Evolutionary conservation across 495 filamentous ascomycete species (phyloP), one percentile per base, ranked within the genome.

Genomic region (Podospora comata): DNA sequence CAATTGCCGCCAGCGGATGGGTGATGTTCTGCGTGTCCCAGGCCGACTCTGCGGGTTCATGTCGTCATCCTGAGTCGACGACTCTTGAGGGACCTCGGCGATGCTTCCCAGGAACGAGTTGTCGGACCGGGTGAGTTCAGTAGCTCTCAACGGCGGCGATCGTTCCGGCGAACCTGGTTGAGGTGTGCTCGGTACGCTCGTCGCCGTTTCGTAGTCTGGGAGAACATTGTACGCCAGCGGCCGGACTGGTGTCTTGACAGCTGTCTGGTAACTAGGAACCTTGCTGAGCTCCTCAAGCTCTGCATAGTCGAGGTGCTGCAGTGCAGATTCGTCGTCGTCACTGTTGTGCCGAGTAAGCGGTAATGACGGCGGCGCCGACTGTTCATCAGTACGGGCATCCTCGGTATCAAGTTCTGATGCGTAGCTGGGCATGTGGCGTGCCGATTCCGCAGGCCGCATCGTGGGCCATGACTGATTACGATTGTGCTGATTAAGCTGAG

Each of bases 221-320:
- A 48, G 39, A 16, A 48, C 13, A 13, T 48, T 48, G 39, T 48
- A 48, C 9, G 39, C 39, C 39, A 48, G 67, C 32, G 83, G 83
- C 18, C 87, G 79, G 11, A 85, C 69, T 11, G 75, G 84, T 0
- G 87, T 82, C 59, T 83, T 86, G 19, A 93, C 83, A 0, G 92
- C 92, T 15, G 92, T 94, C 4, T 85, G 81, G 75, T 96, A 96
- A 62, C 89, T 92, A 4, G 92, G 92, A 7, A 95, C 91, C 62
- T 88, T 90, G 71, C 85, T 89, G 20, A 94, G 79, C 54, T 84
- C 82, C 66, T 86, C 85, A 34, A 89, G 79, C 70, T 90, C 87
- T 27, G 83, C 78, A 65, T 83, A 87, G 68, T 92, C 89, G 27
- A 86, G 80, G 65, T 90, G 87, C 68, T 71, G 5, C 71, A 60